Percentiles rank a stretch among this genome's conserved stretches.
These are phyloP conservation scores for Citrus cavaleriei DNA, from an alignment of 345 rosid species.

Conservation along the genomic window DNA sequence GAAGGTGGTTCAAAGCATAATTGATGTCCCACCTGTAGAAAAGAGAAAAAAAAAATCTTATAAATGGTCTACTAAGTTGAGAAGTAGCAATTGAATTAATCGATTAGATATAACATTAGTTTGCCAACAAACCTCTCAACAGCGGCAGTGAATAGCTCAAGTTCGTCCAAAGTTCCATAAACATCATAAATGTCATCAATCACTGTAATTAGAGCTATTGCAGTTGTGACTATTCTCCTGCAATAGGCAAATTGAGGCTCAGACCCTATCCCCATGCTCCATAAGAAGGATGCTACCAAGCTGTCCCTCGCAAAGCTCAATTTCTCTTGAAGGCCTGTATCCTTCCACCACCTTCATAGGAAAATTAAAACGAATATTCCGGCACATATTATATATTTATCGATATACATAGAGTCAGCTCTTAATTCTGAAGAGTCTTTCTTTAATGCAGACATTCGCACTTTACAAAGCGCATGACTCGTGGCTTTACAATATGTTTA, in stretches of 20 bases:
- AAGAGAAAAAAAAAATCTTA: not conserved
- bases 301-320: conserved; percentile 15
- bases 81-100: too few species aligned
- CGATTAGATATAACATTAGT: too few species aligned
- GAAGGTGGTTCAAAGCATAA: conserved; percentile 15
- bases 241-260: conserved; percentile 9
- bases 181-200: conserved; percentile 19
- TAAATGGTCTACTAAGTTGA: too few species aligned
- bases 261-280: conserved; percentile 8
- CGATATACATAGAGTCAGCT: too few species aligned
- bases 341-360: conserved; percentile 21
- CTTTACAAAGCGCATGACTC: too few species aligned
- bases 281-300: conserved; percentile 6
- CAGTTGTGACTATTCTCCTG: conserved; percentile 3
- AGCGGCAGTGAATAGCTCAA: conserved; percentile 18
- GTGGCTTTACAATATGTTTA: too few species aligned
- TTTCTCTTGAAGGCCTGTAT: conserved; percentile 4
- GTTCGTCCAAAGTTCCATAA: conserved; percentile 16
- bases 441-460: too few species aligned
- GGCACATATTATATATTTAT: too few species aligned
- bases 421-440: too few species aligned
- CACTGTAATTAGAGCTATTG: not conserved
- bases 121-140: conserved; percentile 17
- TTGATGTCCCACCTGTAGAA: conserved; percentile 27
- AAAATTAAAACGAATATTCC: not conserved